Percentiles rank a stretch among this genome's conserved stretches.
Evolutionary conservation across 495 filamentous ascomycete species (phyloP).

Genomic region (Trichocladium antarcticum): DNA sequence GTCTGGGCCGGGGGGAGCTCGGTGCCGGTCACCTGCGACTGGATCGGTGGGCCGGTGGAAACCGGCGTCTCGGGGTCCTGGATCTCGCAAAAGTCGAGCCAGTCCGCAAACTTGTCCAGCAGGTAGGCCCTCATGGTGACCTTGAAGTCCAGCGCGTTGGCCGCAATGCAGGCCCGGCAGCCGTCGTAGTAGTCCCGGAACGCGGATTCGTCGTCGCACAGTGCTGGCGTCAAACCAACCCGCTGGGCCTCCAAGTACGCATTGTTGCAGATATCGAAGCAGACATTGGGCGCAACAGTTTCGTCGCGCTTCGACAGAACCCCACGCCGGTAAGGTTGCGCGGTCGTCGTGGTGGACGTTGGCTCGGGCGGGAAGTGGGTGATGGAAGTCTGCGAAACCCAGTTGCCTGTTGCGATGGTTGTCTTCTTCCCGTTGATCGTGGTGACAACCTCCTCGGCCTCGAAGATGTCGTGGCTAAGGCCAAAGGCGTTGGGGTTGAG

Average conservation of each 20-base stretch:
- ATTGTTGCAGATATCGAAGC: slow-evolving; percentile 46
- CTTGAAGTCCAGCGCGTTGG: slow-evolving; percentile 13
- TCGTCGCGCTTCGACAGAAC: slow-evolving; percentile 27
- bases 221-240: slow-evolving; percentile 33
- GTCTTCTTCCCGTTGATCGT: slow-evolving; percentile 18
- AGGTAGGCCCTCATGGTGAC: slow-evolving; percentile 17
- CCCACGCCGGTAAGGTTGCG: background rate
- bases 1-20: slow-evolving; percentile 10
- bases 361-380: slow-evolving; percentile 27
- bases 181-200: slow-evolving; percentile 29
- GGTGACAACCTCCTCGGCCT: slow-evolving; percentile 15
- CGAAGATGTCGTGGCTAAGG: slow-evolving; percentile 51
- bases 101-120: slow-evolving; percentile 19
- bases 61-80: slow-evolving; percentile 11
- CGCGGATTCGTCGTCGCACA: slow-evolving; percentile 35
- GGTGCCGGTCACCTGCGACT: slow-evolving; percentile 2
- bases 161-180: slow-evolving; percentile 35
- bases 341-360: slow-evolving; percentile 1
- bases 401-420: slow-evolving; percentile 37
- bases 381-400: slow-evolving; percentile 33
- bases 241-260: slow-evolving; percentile 36
- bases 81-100: slow-evolving; percentile 24
- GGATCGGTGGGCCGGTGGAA: slow-evolving; percentile 7
- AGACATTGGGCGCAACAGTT: slow-evolving; percentile 33
- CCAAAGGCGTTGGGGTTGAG: slow-evolving; percentile 53